phyloP scores from a whole-genome alignment of 768 basidiomycete species.

The Suillus lakei region DNA sequence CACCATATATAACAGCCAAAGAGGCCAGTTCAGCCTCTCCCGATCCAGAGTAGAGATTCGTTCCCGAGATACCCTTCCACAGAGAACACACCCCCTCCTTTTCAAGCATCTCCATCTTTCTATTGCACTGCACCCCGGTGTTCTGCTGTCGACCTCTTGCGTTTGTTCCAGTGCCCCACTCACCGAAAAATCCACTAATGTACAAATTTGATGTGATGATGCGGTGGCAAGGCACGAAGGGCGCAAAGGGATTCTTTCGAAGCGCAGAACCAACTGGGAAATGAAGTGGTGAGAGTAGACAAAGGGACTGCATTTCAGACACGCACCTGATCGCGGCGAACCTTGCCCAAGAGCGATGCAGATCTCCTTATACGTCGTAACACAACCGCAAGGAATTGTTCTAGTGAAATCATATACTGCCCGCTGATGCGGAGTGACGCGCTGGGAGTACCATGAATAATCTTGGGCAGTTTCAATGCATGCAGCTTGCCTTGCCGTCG shows the following conservation, averaged over 20 bases:
- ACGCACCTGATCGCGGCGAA: slow-evolving; percentile 67
- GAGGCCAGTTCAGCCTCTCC: neutral
- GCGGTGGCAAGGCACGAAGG: slow-evolving; percentile 72
- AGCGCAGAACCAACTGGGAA: slow-evolving; percentile 65
- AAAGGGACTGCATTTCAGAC: neutral
- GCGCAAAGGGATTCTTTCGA: slow-evolving; percentile 68
- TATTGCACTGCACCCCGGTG: slow-evolving; percentile 45
- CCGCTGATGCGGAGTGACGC: slow-evolving; percentile 60
- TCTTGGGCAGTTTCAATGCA: neutral
- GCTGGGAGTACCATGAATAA: slow-evolving; percentile 42
- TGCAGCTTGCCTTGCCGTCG: slow-evolving; percentile 32
- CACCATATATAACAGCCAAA: neutral
- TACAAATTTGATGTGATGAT: slow-evolving; percentile 64
- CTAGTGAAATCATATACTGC: slow-evolving; percentile 59
- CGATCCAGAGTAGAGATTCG: slow-evolving; percentile 20
- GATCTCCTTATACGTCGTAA: slow-evolving; percentile 62
- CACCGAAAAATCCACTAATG: slow-evolving; percentile 67
- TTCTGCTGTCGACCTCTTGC: slow-evolving; percentile 11
- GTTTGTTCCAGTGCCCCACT: slow-evolving; percentile 54
- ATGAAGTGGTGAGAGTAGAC: neutral
- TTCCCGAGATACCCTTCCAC: slow-evolving; percentile 46
- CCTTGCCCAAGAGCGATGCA: slow-evolving; percentile 55
- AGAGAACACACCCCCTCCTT: slow-evolving; percentile 59
- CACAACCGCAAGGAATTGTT: slow-evolving; percentile 54
- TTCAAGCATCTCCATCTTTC: slow-evolving; percentile 55